Evolutionary conservation across 2,329 filamentous ascomycete genomes (phyloP), one percentile per base, ranked within the genome.

Genomic region (Cylindrodendrum hubeiense): DNA sequence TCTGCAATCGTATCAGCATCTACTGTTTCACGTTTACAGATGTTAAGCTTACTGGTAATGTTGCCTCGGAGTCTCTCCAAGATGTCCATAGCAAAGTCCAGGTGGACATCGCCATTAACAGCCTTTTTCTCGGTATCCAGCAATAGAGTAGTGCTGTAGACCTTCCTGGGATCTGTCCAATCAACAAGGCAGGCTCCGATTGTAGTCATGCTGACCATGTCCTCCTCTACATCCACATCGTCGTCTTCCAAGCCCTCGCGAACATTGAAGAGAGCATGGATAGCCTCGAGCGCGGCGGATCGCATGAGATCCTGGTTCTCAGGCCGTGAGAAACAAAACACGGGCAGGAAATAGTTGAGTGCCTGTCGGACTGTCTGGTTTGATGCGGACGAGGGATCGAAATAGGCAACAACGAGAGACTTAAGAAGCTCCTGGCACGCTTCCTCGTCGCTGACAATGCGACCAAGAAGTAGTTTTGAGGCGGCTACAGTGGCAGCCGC

Each of bases 131-230:
- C 85, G 1, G 83, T 84, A 52, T 92, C 88, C 63, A 82, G 80
- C 1, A 85, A 74, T 1, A 81, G 72, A 5, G 80, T 83, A 69
- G 82, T 85, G 61, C 78, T 86, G 80, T 81, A 92, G 81, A 82
- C 93, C 78, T 97, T 95, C 53, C 95, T 86, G 39, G 95, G 94
- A 78, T 98, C 95, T 0, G 95, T 98, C 96, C 95, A 98, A 77
- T 98, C 95, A 1, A 95, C 89, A 8, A 98, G 82, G 74, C 94
- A 95, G 3, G 93, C 90, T 1, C 93, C 94, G 63, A 97, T 93
- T 3, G 90, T 88, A 46, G 89, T 87, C 69, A 97, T 87, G 71
- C 91, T 90, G 9, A 95, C 92, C 89, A 97, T 94, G 69, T 90
- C 91, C 63, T 92, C 91, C 39, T 88, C 88, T 12, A 92, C 89